Evolutionary conservation across 2,329 filamentous ascomycete species (phyloP), one percentile per base, ranked within the genome.

Genomic region (Drechslera avenae): DNA sequence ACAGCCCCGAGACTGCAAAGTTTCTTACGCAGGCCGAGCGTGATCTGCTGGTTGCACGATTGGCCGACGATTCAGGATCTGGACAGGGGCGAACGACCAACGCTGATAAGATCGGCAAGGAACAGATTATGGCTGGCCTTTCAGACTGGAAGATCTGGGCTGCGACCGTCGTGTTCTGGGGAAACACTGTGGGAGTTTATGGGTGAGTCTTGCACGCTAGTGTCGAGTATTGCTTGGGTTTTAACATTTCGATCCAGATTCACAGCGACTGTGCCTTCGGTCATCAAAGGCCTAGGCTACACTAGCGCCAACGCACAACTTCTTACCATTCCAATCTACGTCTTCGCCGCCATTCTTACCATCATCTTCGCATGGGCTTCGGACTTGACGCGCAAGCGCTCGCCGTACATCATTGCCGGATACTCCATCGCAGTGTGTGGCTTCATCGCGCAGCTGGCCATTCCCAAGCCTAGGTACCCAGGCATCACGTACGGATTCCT

Each of bases 401-500:
- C 79, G 52, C 72, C 73, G 9, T 86, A 85, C 71, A 79, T 80
- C 30, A 75, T 85, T 12, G 59, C 71, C 3, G 81, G 81, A 8
- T 77, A 79, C 40, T 54, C 71, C 17, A 72, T 85, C 42, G 77
- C 80, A 9, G 78, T 78, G 0, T 67, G 80, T 21, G 84, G 83
- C 10, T 86, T 83, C 66, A 75, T 79, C 46, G 78, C 86, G 31
- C 76, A 86, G 19, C 74, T 86, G 12, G 69, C 70, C 0, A 72
- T 73, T 13, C 70, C 70, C 0, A 69, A 73, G 37, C 70, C 70
- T 0, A 69, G 69, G 51, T 81, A 81, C 56, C 67, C 70, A 1
- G 69, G 72, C 9, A 64, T 83, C 4, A 74, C 79, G 0, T 75
- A 81, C 12, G 76, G 75, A 3, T 78, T 77, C 51, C 62, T 73